phyloP scores from a whole-genome alignment of 2,329 filamentous ascomycete genomes.

The Pyrenophora graminea region DNA sequence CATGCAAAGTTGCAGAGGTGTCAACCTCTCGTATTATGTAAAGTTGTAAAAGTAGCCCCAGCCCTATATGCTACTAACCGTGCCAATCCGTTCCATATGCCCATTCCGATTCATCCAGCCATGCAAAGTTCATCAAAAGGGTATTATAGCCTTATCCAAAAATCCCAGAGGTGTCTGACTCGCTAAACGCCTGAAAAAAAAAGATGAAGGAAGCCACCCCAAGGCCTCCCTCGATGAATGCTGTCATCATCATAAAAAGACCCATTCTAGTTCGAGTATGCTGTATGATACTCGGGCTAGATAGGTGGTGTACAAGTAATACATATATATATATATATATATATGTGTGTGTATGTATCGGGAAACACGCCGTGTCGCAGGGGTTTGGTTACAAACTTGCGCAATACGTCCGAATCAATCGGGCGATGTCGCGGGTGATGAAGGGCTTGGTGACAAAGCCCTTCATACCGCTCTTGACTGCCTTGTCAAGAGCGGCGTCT shows the following conservation, averaged over 20 bases:
- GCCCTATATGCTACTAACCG: conserved; percentile 7
- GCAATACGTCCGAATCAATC: conserved; percentile 59
- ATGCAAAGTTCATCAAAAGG: conserved; percentile 15
- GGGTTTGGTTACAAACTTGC: conserved; percentile 11
- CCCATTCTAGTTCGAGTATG: conserved; percentile 12
- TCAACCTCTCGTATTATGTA: conserved; percentile 6
- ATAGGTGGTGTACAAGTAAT: conserved; percentile 11
- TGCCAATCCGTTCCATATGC: not conserved
- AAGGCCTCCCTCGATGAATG: conserved; percentile 17
- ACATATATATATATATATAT: conserved; percentile 6
- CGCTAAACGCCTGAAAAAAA: conserved; percentile 13
- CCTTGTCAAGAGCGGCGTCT: conserved; percentile 64
- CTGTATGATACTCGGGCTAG: not conserved
- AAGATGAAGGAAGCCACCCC: conserved; percentile 2
- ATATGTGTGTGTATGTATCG: too few species aligned
- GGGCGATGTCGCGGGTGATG: conserved; percentile 65
- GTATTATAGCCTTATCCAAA: conserved; percentile 14
- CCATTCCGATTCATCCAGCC: conserved; percentile 2
- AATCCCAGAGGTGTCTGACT: conserved; percentile 5
- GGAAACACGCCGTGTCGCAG: too few species aligned
- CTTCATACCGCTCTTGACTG: conserved; percentile 66
- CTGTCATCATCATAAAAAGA: conserved; percentile 26
- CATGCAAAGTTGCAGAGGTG: not conserved
- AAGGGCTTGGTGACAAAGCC: conserved; percentile 72
- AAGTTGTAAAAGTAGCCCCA: not conserved